A percentile compares a stretch with the other conserved stretches of the same genome.
phyloP scores from a whole-genome alignment of 2,329 filamentous ascomycete species.

The Rutstroemia sp. region DNA sequence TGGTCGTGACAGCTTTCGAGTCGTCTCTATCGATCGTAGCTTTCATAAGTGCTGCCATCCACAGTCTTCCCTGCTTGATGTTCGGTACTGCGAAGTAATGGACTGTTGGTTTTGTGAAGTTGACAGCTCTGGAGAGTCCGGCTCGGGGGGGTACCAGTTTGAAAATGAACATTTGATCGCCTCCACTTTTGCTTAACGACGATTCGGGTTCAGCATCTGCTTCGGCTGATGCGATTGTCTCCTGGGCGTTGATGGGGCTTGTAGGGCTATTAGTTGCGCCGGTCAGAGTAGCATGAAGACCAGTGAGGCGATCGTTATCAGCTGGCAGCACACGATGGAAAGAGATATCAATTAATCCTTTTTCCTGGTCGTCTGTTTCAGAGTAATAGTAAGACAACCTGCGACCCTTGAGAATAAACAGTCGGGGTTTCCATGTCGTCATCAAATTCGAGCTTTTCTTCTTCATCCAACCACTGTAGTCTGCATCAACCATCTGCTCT shows the following conservation, averaged over 20 bases:
- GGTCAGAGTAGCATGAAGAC: slow-evolving; percentile 85
- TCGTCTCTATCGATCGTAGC: slow-evolving; percentile 94
- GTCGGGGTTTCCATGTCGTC: slow-evolving; percentile 92
- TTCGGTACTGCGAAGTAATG: slow-evolving; percentile 97
- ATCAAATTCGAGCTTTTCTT: slow-evolving; percentile 95
- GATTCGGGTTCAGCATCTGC: slow-evolving; percentile 34
- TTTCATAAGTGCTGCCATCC: slow-evolving; percentile 99
- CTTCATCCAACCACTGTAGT: slow-evolving; percentile 99
- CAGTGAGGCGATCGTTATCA: slow-evolving; percentile 83
- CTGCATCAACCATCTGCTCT: slow-evolving; percentile 78
- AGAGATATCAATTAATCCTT: slow-evolving; percentile 94
- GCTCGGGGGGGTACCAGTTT: slow-evolving; percentile 89
- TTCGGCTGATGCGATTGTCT: slow-evolving; percentile 37
- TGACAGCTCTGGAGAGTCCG: slow-evolving; percentile 82
- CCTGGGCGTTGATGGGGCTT: slow-evolving; percentile 39
- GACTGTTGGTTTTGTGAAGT: slow-evolving; percentile 94
- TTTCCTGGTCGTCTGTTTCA: slow-evolving; percentile 85
- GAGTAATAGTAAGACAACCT: slow-evolving; percentile 94
- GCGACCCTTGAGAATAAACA: slow-evolving; percentile 91
- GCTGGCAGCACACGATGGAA: slow-evolving; percentile 95
- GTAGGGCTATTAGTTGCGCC: slow-evolving; percentile 66
- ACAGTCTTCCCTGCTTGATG: slow-evolving; percentile 77
- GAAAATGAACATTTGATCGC: slow-evolving; percentile 88
- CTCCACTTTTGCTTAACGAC: slow-evolving; percentile 31
- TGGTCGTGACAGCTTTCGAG: slow-evolving; percentile 71